Evolutionary conservation across 1,139 yeast species (phyloP).

Genomic region (Taphrina sp.): DNA sequence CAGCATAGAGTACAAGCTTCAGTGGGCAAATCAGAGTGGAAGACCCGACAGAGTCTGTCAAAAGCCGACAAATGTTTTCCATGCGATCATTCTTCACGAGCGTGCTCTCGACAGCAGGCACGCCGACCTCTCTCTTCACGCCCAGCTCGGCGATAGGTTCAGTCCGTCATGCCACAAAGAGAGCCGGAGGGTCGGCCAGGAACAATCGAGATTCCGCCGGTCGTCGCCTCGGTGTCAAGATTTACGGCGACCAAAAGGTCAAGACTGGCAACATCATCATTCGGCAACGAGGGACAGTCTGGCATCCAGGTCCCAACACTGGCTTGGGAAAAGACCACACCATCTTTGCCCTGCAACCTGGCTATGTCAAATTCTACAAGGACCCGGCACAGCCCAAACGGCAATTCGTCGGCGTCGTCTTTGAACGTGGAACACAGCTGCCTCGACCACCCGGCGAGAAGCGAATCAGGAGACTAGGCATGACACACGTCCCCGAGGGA

Average conservation of each 20-base stretch:
- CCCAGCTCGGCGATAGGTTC: too few species aligned
- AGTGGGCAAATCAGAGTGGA: too few species aligned
- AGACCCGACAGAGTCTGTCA: too few species aligned
- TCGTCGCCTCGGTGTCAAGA: constrained; percentile 88
- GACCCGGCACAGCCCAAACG: constrained; percentile 98
- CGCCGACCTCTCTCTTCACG: too few species aligned
- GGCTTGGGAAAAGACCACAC: constrained; percentile 95
- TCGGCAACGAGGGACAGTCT: constrained; percentile 96
- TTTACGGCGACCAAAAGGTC: constrained; percentile 57
- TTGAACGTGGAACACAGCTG: constrained; percentile 59
- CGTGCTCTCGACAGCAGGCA: too few species aligned
- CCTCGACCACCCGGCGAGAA: constrained; percentile 93
- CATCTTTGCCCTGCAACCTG: constrained; percentile 85
- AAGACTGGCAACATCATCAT: constrained; percentile 73
- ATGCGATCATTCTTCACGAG: too few species aligned
- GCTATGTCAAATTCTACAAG: constrained; percentile 81
- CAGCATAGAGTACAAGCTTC: too few species aligned
- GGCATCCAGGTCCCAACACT: constrained; percentile 91
- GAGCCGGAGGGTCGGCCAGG: constrained; percentile 90
- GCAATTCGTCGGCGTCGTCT: constrained; percentile 84
- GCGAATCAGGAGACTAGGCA: constrained; percentile 77
- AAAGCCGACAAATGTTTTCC: too few species aligned
- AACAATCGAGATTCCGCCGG: constrained; percentile 95
- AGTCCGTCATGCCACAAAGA: constrained; percentile 85
- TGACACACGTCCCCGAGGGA: constrained; percentile 22